Evolutionary conservation across 768 basidiomycete genomes (phyloP).

Genomic region (Royoungia palumana): DNA sequence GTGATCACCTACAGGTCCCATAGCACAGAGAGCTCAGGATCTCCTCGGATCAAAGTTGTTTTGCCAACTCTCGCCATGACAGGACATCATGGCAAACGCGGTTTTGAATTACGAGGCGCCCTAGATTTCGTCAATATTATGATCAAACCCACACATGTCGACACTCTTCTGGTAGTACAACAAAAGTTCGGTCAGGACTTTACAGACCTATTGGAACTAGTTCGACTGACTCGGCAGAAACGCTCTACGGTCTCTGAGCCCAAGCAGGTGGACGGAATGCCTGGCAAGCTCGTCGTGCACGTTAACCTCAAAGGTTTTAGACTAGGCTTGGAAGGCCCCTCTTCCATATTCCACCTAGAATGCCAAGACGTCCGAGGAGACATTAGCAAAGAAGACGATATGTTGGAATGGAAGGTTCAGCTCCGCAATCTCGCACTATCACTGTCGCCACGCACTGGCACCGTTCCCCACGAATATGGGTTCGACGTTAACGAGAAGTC

Average conservation of each 20-base stretch:
- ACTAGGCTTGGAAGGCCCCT: slow-evolving; percentile 69
- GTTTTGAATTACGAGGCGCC: slow-evolving; percentile 51
- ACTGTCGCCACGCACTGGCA: slow-evolving; percentile 57
- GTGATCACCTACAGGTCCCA: slow-evolving; percentile 51
- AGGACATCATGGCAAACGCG: slow-evolving; percentile 49
- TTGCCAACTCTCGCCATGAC: slow-evolving; percentile 65
- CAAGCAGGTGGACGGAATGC: slow-evolving; percentile 13
- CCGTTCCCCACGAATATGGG: slow-evolving; percentile 32
- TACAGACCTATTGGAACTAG: slow-evolving; percentile 68
- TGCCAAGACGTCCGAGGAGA: slow-evolving; percentile 71
- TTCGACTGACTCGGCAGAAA: slow-evolving; percentile 55
- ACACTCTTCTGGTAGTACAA: slow-evolving; percentile 77
- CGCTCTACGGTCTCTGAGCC: slow-evolving; percentile 11
- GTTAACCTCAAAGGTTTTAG: slow-evolving; percentile 78
- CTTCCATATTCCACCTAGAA: slow-evolving; percentile 72
- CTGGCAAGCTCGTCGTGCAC: slow-evolving; percentile 44
- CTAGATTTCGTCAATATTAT: slow-evolving; percentile 70
- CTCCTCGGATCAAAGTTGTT: slow-evolving; percentile 54
- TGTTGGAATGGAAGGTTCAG: slow-evolving; percentile 61
- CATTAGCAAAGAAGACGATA: slow-evolving; percentile 41
- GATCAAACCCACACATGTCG: slow-evolving; percentile 80
- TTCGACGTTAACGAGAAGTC: slow-evolving; percentile 64
- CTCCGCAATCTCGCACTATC: slow-evolving; percentile 81
- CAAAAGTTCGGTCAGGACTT: slow-evolving; percentile 90
- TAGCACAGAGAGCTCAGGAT: slow-evolving; percentile 33